A percentile compares a stretch with the other conserved stretches of the same genome.
phyloP scores from a whole-genome alignment of 441 rosid genomes.

The Gossypium trilobum region DNA sequence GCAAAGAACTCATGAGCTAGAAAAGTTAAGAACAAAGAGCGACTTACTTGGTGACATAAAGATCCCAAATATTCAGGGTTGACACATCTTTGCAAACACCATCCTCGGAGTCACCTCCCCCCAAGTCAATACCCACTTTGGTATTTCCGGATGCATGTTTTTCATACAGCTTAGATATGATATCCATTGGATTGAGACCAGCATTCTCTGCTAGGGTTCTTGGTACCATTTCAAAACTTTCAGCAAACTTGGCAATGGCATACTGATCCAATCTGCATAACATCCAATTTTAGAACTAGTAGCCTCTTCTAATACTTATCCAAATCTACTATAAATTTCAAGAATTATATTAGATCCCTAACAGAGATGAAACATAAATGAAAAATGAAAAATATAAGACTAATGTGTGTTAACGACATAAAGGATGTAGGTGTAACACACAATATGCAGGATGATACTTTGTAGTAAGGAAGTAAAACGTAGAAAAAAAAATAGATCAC shows the following conservation, averaged over 20 bases:
- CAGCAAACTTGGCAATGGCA: slow-evolving; percentile 89
- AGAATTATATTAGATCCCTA: not conserved
- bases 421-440: not conserved
- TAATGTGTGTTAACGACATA: not conserved
- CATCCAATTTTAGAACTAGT: not conserved
- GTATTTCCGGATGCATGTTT: slow-evolving; percentile 86
- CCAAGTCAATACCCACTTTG: slow-evolving; percentile 86
- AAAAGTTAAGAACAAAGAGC: not conserved
- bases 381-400: not conserved
- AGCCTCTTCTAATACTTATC: not conserved
- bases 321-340: not conserved
- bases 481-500: slow-evolving; percentile 26
- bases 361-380: not conserved
- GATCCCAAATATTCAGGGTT: slow-evolving; percentile 72
- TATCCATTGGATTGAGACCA: slow-evolving; percentile 92
- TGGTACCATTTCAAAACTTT: slow-evolving; percentile 99
- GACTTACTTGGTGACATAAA: slow-evolving; percentile 74
- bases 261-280: slow-evolving; percentile 88
- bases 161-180: slow-evolving; percentile 81
- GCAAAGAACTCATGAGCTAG: not conserved
- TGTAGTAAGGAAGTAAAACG: not conserved
- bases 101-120: slow-evolving; percentile 72
- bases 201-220: slow-evolving; percentile 90
- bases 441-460: not conserved
- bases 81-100: slow-evolving; percentile 77